Base-by-base conservation (phyloP, 2,329 filamentous ascomycete genomes). In the Blastomyces emzantsi region DNA sequence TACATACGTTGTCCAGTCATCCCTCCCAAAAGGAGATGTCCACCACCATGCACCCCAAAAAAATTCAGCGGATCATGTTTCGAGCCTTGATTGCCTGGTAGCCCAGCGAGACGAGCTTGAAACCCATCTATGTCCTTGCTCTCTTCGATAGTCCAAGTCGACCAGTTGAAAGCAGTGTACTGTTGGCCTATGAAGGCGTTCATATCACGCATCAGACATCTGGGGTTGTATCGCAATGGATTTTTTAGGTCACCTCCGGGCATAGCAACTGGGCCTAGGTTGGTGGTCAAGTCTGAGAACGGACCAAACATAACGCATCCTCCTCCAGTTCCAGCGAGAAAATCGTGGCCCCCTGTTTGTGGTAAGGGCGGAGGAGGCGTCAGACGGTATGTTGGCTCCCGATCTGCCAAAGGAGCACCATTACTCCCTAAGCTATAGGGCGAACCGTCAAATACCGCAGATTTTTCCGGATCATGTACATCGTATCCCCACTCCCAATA, bases 181-280 rank as follows among this genome's bases (percentile, higher is more conserved):
- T 61, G 52, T 33, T 65, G 62, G 33, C 60, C 61, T 51, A 67
- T 62, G 43, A 33, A 61, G 6, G 64, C 68, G 68, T 77, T 77
- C 45, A 80, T 64, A 66, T 79, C 72, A 54, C 75, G 70, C 62
- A 70, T 75, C 61, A 77, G 63, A 62, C 75, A 77, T 28, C 73
- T 72, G 22, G 75, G 74, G 62, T 75, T 76, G 67, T 75, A 73
- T 8, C 63, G 57, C 17, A 73, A 65, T 7, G 47, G 60, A 52
- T 67, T 61, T 13, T 55, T 28, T 54, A 47, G 19, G 28, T 25
- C 9, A 1, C 33, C 62, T 17, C 61, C 51, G 0, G 30, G 22
- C 25, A 33, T 15, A 25, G 62, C 57, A 52, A 69, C 64, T 1
- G 74, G 73, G 7, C 73, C 73, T 13, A 76, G 63, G 64, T 74